Percentiles rank a stretch among this genome's conserved stretches.
phyloP scores from a whole-genome alignment of 1,284 basidiomycete genomes.

The Cryptococcus sp. region DNA sequence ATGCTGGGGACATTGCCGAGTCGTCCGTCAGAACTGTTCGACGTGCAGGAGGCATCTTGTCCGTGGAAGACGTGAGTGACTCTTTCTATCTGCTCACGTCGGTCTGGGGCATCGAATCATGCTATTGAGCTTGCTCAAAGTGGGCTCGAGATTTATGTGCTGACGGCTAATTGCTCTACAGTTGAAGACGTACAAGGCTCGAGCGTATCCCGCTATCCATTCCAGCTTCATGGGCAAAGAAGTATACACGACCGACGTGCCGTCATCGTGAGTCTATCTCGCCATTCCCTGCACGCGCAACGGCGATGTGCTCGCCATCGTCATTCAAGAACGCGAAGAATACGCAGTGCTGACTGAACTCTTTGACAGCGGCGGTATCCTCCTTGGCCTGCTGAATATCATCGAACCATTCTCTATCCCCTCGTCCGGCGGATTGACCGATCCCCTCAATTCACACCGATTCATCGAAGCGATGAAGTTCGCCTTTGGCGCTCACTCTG shows the following conservation, averaged over 20 bases:
- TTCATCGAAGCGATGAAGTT: slow-evolving; percentile 58
- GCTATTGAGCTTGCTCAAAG: too few species aligned
- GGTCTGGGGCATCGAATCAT: too few species aligned
- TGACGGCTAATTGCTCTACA: not conserved
- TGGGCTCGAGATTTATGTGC: not conserved
- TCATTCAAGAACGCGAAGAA: not conserved
- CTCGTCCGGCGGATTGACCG: slow-evolving; percentile 29
- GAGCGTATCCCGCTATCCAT: slow-evolving; percentile 70
- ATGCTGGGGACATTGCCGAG: slow-evolving; percentile 48
- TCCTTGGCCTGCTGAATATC: slow-evolving; percentile 49
- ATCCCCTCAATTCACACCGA: slow-evolving; percentile 48
- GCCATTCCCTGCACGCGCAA: not conserved
- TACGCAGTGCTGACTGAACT: not conserved
- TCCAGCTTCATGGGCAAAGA: slow-evolving; percentile 74
- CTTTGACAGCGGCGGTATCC: slow-evolving; percentile 35
- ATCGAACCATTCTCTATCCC: slow-evolving; percentile 42
- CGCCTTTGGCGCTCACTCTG: slow-evolving; percentile 62
- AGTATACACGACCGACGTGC: slow-evolving; percentile 80
- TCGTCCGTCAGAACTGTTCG: slow-evolving; percentile 43
- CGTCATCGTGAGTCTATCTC: slow-evolving; percentile 59
- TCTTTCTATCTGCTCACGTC: too few species aligned
- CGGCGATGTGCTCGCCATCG: not conserved
- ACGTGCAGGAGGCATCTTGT: slow-evolving; percentile 46
- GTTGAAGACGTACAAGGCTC: slow-evolving; percentile 62
- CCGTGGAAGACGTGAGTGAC: slow-evolving; percentile 43